Evolutionary conservation across 2,329 filamentous ascomycete species (phyloP).

Genomic region (Trichoderma hamatum): DNA sequence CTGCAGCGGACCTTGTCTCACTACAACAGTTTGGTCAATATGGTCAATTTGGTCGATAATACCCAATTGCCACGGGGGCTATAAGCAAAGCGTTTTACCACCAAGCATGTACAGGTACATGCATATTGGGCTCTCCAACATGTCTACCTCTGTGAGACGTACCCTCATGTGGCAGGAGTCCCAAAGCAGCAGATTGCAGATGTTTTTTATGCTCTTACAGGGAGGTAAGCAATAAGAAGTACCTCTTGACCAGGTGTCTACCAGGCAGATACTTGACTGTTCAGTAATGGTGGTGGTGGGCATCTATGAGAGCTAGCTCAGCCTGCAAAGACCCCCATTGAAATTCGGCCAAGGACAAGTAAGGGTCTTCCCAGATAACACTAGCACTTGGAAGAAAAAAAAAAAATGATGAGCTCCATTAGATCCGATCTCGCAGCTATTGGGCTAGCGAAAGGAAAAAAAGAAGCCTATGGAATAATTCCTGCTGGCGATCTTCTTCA

Average conservation of each 20-base stretch:
- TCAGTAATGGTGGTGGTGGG: neutral
- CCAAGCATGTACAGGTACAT: neutral
- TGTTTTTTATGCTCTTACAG: neutral
- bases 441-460: neutral
- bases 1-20: neutral
- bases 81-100: slow-evolving; percentile 1
- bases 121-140: neutral
- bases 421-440: slow-evolving; percentile 22
- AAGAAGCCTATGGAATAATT: neutral
- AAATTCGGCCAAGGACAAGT: neutral
- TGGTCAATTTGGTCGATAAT: neutral
- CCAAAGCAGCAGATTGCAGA: neutral
- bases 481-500: neutral
- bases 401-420: slow-evolving; percentile 15
- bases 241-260: neutral
- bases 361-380: slow-evolving; percentile 9
- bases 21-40: neutral
- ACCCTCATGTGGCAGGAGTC: neutral
- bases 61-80: neutral
- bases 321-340: neutral
- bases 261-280: neutral
- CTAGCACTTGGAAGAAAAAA: neutral
- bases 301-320: neutral
- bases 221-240: neutral
- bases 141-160: neutral